Conservation (phyloP, 768 basidiomycete genomes). For the Boletus edulis region DNA sequence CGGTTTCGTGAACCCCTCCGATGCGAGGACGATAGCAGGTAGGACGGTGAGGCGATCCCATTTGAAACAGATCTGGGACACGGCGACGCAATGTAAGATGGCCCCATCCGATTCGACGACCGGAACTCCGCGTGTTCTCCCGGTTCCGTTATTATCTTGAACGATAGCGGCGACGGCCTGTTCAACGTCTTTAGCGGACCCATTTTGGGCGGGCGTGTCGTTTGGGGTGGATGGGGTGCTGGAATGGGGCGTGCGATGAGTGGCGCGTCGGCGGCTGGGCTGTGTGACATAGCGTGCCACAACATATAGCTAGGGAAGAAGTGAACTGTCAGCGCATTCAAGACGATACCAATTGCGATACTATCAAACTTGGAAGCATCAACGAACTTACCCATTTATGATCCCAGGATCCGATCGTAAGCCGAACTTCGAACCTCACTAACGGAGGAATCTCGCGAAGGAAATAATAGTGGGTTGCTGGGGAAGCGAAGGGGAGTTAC, state of each 20-base stretch:
- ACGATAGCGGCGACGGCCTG: slow-evolving; percentile 12
- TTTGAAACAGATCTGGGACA: slow-evolving; percentile 71
- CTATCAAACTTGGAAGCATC: not conserved
- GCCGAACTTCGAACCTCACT: slow-evolving; percentile 56
- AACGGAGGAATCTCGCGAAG: slow-evolving; percentile 69
- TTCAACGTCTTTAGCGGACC: slow-evolving; percentile 9
- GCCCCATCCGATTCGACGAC: slow-evolving; percentile 46
- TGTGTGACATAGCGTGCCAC: slow-evolving; percentile 63
- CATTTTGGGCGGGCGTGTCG: slow-evolving; percentile 1
- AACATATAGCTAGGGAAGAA: slow-evolving; percentile 49
- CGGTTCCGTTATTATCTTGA: not conserved
- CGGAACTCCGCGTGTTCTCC: not conserved
- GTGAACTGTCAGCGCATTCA: not conserved
- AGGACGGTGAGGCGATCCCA: slow-evolving; percentile 70
- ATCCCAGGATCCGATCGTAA: slow-evolving; percentile 63
- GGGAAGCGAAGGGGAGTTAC: not conserved
- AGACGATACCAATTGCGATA: too few relatives aligned
- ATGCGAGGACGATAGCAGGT: slow-evolving; percentile 57
- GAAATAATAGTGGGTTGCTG: slow-evolving; percentile 68
- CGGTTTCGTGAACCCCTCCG: slow-evolving; percentile 51
- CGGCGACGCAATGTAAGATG: slow-evolving; percentile 56
- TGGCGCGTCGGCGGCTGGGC: slow-evolving; percentile 26
- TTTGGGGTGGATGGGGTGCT: slow-evolving; percentile 24
- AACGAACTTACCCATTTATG: slow-evolving; percentile 62
- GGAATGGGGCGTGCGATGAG: slow-evolving; percentile 22